These are phyloP conservation scores for Chenopodium suecicum DNA, from an alignment of 148 eudicot genomes.

Conservation along the genomic window DNA sequence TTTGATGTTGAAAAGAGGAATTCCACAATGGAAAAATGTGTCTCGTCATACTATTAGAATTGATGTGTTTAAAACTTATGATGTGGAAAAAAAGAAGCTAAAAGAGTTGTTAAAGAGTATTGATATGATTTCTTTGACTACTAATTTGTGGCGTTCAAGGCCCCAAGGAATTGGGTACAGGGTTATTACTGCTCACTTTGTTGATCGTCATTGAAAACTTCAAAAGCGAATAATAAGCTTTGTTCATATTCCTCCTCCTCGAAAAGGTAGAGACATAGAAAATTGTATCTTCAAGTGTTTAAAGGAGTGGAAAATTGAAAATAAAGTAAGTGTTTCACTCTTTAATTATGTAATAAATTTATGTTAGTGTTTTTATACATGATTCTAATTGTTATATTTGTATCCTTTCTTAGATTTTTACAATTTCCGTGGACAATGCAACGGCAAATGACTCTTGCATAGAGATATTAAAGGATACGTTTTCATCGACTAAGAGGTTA, in stretches of 20 bases:
- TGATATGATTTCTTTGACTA: slow-evolving; percentile 15
- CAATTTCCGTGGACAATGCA: slow-evolving; percentile 24
- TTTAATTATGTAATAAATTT: background rate
- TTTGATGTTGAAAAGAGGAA: background rate
- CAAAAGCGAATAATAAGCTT: slow-evolving; percentile 7
- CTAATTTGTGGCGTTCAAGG: background rate
- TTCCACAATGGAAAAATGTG: background rate
- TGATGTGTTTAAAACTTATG: slow-evolving; percentile 11
- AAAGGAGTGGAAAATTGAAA: slow-evolving; percentile 20
- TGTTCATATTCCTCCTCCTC: slow-evolving; percentile 13
- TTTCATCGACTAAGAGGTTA: background rate
- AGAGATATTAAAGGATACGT: background rate
- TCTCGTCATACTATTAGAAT: slow-evolving; percentile 7
- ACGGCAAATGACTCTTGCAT: background rate
- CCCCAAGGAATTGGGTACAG: slow-evolving; percentile 11
- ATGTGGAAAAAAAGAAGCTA: slow-evolving; percentile 13
- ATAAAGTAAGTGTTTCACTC: slow-evolving; percentile 12
- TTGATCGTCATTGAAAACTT: slow-evolving; percentile 4
- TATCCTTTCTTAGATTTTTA: background rate
- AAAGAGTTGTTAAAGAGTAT: background rate
- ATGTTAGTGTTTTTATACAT: background rate
- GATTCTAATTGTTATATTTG: background rate
- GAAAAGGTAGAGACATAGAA: slow-evolving; percentile 1
- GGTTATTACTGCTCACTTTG: slow-evolving; percentile 1
- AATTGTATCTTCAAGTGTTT: slow-evolving; percentile 13